A percentile compares a stretch with the other conserved stretches of the same genome.
Evolutionary conservation across 768 basidiomycete species (phyloP).

Genomic region (Phanerochaete sordida): DNA sequence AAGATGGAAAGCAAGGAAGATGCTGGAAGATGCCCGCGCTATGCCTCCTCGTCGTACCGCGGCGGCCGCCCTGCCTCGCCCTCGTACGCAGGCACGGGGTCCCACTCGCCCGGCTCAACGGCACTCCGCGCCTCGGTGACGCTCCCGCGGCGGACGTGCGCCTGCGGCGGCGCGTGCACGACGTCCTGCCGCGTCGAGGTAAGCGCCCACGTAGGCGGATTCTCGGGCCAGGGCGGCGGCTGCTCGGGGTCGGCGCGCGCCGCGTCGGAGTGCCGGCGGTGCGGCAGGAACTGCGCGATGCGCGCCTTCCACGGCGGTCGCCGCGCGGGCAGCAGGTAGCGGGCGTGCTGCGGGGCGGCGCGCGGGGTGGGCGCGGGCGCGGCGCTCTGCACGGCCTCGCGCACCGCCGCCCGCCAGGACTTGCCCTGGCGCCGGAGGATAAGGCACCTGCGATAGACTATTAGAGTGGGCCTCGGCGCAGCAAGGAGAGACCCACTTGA

Average conservation of each 20-base stretch:
- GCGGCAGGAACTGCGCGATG: neutral
- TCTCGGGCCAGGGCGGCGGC: neutral
- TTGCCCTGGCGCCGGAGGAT: neutral
- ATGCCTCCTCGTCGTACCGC: neutral
- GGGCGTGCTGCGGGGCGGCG: neutral
- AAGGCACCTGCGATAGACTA: neutral
- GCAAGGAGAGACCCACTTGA: neutral
- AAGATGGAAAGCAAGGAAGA: neutral
- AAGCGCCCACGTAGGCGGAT: neutral
- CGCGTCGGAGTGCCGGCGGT: neutral
- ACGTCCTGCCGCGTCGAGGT: neutral
- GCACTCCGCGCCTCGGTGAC: neutral
- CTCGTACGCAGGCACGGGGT: neutral
- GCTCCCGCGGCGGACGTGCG: neutral
- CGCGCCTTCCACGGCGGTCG: neutral
- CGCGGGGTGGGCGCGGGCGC: too few relatives aligned
- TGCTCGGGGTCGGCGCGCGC: too few relatives aligned
- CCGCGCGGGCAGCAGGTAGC: neutral
- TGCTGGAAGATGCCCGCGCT: neutral
- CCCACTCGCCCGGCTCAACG: too few relatives aligned
- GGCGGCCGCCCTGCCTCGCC: neutral
- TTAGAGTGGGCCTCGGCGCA: too few relatives aligned
- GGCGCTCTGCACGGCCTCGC: neutral
- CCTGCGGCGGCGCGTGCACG: neutral
- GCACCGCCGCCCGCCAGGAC: neutral